Evolutionary conservation across 495 filamentous ascomycete species (phyloP), one percentile per base, ranked within the genome.

Genomic region (Penicillium chermesinum): DNA sequence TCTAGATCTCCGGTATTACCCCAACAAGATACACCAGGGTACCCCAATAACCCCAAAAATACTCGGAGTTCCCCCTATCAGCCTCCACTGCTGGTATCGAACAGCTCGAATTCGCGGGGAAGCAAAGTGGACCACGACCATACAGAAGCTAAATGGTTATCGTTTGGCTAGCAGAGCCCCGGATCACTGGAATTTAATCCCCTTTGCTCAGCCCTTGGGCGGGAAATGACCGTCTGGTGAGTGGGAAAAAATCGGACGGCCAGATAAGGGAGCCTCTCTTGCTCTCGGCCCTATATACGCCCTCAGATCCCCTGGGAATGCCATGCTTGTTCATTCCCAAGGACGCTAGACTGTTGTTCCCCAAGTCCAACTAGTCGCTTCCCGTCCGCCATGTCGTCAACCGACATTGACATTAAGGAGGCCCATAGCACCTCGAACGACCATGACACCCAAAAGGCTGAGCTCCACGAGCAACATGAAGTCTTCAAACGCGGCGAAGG

Each of bases 401-500:
- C 43, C n/a, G 17, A 40, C 3, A 46, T 61, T 46, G 53, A 59
- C 6, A 50, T 61, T 22, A 64, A 62, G 21, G 44, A 51, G 38
- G 45, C 42, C 32, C 45, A 52, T 37, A 13, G n/a, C 41, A 40
- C 22, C 22, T 25, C 21, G 10, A 35, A 48, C 25, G 42, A 55
- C 35, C 27, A 46, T 13, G 52, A 53, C 15, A 48, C 37, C 22
- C 48, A 53, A 5, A 49, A 52, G 16, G 54, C 45, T 1, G 58
- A 61, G 27, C 17, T 58, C 0, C 46, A 64, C 38, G 55, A 64
- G 32, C 53, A 61, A 10, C 50, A 65, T 48, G 77, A 81, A 53
- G 70, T 81, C 36, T 81, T 80, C 66, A 73, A 75, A 53, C 70
- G 59, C 51, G 70, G 63, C 1, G 66, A 71, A 16, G 70, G 70